phyloP scores from a whole-genome alignment of 2,329 filamentous ascomycete genomes.

The Sporothrix schenckii region DNA sequence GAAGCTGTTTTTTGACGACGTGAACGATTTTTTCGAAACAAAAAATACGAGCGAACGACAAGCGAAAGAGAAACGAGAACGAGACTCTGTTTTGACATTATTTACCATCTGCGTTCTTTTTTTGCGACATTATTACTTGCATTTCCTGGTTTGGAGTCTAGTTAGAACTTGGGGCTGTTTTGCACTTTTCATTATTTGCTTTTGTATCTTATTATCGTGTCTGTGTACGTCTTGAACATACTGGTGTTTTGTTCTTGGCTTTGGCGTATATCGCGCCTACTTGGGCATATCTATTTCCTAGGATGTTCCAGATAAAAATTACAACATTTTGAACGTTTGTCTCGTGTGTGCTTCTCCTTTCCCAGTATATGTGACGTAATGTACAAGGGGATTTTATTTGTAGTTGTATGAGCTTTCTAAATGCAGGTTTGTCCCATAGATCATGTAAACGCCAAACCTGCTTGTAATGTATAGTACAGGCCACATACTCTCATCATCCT shows the following conservation, averaged over 20 bases:
- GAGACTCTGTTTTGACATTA: background rate
- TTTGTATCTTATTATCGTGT: background rate
- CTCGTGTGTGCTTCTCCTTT: background rate
- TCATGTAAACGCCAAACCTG: slow-evolving; percentile 21
- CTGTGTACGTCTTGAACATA: background rate
- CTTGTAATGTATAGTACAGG: slow-evolving; percentile 8
- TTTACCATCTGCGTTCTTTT: background rate
- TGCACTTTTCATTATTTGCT: background rate
- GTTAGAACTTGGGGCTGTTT: background rate
- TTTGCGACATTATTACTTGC: background rate
- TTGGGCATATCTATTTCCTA: background rate
- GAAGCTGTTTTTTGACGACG: slow-evolving; percentile 7
- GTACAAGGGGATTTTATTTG: slow-evolving; percentile 25
- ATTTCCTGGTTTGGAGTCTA: slow-evolving; percentile 22
- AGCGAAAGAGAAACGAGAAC: slow-evolving; percentile 10
- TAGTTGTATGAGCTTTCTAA: slow-evolving; percentile 6
- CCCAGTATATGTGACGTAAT: slow-evolving; percentile 3
- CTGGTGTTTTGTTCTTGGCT: background rate
- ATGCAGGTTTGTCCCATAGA: slow-evolving; percentile 1
- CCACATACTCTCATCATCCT: slow-evolving; percentile 4
- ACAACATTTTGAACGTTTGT: background rate
- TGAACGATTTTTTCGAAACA: slow-evolving; percentile 20
- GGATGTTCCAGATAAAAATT: background rate
- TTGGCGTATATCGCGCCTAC: background rate
- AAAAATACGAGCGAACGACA: slow-evolving; percentile 31